phyloP scores from a whole-genome alignment of 2,329 filamentous ascomycete species.

The Chaetomium strumarium region DNA sequence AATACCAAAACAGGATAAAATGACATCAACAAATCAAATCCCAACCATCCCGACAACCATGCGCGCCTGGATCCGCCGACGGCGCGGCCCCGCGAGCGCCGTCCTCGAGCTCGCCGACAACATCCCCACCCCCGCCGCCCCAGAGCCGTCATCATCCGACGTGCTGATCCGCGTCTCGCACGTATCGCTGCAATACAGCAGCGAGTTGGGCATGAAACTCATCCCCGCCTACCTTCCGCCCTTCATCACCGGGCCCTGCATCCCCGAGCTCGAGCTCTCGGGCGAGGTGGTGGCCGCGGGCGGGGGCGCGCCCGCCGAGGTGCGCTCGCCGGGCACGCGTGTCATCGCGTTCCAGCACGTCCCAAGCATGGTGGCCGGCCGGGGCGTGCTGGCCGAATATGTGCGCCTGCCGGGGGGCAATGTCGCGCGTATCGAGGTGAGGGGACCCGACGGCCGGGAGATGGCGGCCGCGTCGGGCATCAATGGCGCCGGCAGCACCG shows the following conservation, averaged over 20 bases:
- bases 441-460: not conserved
- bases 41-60: not conserved
- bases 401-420: not conserved
- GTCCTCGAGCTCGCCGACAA: not conserved
- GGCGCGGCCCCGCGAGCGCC: not conserved
- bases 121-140: not conserved
- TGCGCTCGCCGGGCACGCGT: not conserved
- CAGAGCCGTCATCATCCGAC: not conserved
- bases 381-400: not conserved
- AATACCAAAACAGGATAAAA: no score
- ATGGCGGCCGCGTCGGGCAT: not conserved
- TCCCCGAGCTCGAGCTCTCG: not conserved
- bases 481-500: not conserved
- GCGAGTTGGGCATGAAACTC: not conserved
- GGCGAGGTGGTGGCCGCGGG: not conserved
- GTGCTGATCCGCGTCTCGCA: not conserved
- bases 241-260: not conserved
- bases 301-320: not conserved
- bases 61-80: not conserved
- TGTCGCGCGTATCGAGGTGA: not conserved
- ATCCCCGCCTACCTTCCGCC: not conserved
- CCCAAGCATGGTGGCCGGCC: not conserved
- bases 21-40: not conserved
- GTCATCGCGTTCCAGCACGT: not conserved
- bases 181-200: not conserved